Conservation (phyloP, 495 filamentous ascomycete species). For the Glarea lozoyensis region DNA sequence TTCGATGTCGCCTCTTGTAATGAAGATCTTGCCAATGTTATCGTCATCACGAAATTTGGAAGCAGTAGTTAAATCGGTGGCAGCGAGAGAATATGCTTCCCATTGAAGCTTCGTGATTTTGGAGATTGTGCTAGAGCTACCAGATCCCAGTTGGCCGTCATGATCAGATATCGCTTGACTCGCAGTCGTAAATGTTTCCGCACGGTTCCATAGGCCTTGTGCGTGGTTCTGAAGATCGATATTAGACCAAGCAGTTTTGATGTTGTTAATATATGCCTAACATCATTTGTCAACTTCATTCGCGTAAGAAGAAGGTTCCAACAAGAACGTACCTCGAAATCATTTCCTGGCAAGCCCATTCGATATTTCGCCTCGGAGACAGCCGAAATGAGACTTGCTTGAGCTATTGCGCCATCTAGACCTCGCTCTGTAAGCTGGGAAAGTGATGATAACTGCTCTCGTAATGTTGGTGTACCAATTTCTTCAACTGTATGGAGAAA, state of each 20-base stretch:
- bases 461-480: constrained; percentile 36
- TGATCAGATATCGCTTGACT: constrained; percentile 17
- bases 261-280: not conserved
- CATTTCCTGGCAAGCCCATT: constrained; percentile 28
- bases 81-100: constrained; percentile 37
- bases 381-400: constrained; percentile 42
- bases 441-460: constrained; percentile 39
- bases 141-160: constrained; percentile 11
- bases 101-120: constrained; percentile 32
- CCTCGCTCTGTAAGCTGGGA: constrained; percentile 33
- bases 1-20: constrained; percentile 54
- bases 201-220: constrained; percentile 7
- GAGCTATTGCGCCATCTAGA: constrained; percentile 43
- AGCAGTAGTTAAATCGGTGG: constrained; percentile 42
- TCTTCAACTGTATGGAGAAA: constrained; percentile 37
- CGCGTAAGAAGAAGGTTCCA: too few relatives aligned
- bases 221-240: constrained; percentile 11
- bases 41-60: constrained; percentile 39
- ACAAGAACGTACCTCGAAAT: constrained; percentile 21
- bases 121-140: constrained; percentile 20
- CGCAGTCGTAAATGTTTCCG: constrained; percentile 4
- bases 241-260: not conserved
- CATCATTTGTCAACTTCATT: too few relatives aligned
- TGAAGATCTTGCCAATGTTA: constrained; percentile 50
- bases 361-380: constrained; percentile 47